Evolutionary conservation across 1,139 yeast genomes (phyloP).

Genomic region (Lodderomyces jiufengensis): DNA sequence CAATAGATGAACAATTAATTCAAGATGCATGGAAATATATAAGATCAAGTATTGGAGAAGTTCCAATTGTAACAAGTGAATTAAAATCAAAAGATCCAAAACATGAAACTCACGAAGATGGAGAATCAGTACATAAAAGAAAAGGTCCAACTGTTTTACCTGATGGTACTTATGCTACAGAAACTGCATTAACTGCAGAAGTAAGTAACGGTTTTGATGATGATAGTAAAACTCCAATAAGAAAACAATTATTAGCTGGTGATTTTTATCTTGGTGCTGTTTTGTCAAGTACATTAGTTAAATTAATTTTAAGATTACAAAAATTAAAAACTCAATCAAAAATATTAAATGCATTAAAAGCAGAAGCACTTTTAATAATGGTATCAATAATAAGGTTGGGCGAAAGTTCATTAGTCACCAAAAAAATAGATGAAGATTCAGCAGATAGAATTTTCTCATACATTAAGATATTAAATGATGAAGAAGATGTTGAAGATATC

Average conservation of each 20-base stretch:
- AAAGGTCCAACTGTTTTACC: constrained; percentile 85
- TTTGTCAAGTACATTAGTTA: constrained; percentile 82
- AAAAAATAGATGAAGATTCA: constrained; percentile 91
- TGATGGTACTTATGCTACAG: constrained; percentile 98
- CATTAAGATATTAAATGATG: constrained; percentile 72
- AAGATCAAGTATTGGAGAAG: constrained; percentile 81
- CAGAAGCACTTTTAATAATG: constrained; percentile 91
- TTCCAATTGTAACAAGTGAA: constrained; percentile 82
- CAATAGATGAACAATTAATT: constrained; percentile 67
- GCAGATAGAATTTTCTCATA: constrained; percentile 86
- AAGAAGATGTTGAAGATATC: constrained; percentile 47
- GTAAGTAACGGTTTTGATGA: constrained; percentile 28
- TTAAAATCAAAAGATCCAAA: constrained; percentile 48
- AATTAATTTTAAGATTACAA: constrained; percentile 76
- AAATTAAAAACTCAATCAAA: constrained; percentile 53
- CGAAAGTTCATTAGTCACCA: constrained; percentile 68
- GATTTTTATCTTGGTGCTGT: constrained; percentile 91
- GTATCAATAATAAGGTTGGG: constrained; percentile 91
- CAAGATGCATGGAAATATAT: constrained; percentile 86
- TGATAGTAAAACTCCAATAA: constrained; percentile 63
- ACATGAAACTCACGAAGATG: constrained; percentile 20
- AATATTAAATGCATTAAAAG: constrained; percentile 77
- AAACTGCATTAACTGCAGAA: constrained; percentile 70
- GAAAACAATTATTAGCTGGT: constrained; percentile 79
- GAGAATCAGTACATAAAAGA: constrained; percentile 15